phyloP scores from a whole-genome alignment of 2,329 filamentous ascomycete genomes.

The Emergomyces orientalis region DNA sequence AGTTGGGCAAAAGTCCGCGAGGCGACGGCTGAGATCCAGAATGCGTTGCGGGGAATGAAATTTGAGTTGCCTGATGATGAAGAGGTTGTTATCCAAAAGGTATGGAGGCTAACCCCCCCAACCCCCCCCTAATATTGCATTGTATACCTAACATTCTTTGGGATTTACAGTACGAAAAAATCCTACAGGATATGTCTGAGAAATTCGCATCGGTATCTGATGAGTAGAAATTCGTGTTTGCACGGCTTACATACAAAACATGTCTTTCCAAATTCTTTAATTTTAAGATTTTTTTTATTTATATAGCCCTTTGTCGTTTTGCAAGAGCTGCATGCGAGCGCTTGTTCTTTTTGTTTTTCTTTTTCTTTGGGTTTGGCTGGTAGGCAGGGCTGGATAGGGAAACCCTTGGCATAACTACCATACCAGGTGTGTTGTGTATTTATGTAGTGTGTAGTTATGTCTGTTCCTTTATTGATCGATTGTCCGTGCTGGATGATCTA shows the following conservation, averaged over 20 bases:
- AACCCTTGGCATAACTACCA: neutral
- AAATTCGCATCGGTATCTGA: slow-evolving; percentile 95
- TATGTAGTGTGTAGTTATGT: slow-evolving; percentile 2
- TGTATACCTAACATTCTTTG: neutral
- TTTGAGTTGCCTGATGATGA: slow-evolving; percentile 87
- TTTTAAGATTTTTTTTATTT: neutral
- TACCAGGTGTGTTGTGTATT: neutral
- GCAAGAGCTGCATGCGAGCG: neutral
- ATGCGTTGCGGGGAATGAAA: slow-evolving; percentile 81
- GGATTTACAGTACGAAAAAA: slow-evolving; percentile 62
- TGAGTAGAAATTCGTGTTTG: slow-evolving; percentile 54
- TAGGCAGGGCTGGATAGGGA: neutral
- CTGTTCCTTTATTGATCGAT: neutral
- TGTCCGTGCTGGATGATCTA: neutral
- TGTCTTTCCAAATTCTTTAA: neutral
- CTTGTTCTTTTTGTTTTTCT: neutral
- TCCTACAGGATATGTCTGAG: slow-evolving; percentile 86
- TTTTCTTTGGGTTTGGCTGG: neutral
- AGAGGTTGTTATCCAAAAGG: slow-evolving; percentile 74
- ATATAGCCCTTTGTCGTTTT: neutral
- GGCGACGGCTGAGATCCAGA: slow-evolving; percentile 77
- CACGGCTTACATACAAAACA: neutral
- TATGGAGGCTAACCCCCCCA: slow-evolving; percentile 33
- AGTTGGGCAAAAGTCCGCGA: slow-evolving; percentile 90
- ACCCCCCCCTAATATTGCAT: neutral